Conservation (phyloP, 352 stramenopile species). For the Globisporangium alternatum region DNA sequence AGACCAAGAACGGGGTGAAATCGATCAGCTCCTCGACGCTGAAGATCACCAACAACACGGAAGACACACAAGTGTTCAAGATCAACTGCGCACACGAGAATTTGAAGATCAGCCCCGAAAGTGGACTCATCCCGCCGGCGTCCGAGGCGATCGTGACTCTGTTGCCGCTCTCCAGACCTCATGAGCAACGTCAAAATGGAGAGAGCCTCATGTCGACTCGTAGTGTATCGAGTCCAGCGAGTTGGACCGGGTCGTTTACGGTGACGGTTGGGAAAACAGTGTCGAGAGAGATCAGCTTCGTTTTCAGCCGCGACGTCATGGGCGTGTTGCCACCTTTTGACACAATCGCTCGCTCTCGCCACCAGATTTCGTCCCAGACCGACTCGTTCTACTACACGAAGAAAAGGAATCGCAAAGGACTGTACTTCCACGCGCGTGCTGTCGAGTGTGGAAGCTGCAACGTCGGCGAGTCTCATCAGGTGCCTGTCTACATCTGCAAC, state of each 20-base stretch:
- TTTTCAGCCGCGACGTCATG: conserved; percentile 44
- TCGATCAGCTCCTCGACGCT: conserved; percentile 29
- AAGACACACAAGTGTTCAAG: conserved; percentile 44
- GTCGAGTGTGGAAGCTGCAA: conserved; percentile 78
- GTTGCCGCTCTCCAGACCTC: conserved; percentile 51
- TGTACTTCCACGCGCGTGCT: conserved; percentile 85
- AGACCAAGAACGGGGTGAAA: conserved; percentile 23
- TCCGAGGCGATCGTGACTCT: conserved; percentile 46
- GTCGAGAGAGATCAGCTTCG: conserved; percentile 63
- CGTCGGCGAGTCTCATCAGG: conserved; percentile 72
- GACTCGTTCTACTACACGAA: conserved; percentile 88
- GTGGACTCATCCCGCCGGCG: conserved; percentile 41
- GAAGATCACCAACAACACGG: conserved; percentile 59
- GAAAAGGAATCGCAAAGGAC: conserved; percentile 55
- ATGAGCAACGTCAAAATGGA: conserved; percentile 18
- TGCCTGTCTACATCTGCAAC: conserved; percentile 87
- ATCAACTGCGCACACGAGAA: conserved; percentile 55
- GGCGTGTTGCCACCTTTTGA: conserved; percentile 50
- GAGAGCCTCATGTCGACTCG: conserved; percentile 8
- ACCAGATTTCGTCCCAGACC: conserved; percentile 67
- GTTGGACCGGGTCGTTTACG: conserved; percentile 66
- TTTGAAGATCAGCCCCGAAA: conserved; percentile 40
- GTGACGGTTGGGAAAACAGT: conserved; percentile 47
- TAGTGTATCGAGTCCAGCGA: conserved; percentile 19
- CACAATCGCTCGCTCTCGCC: conserved; percentile 52